Evolutionary conservation across 2,329 filamentous ascomycete species (phyloP).

Genomic region (Fusarium buxicola): DNA sequence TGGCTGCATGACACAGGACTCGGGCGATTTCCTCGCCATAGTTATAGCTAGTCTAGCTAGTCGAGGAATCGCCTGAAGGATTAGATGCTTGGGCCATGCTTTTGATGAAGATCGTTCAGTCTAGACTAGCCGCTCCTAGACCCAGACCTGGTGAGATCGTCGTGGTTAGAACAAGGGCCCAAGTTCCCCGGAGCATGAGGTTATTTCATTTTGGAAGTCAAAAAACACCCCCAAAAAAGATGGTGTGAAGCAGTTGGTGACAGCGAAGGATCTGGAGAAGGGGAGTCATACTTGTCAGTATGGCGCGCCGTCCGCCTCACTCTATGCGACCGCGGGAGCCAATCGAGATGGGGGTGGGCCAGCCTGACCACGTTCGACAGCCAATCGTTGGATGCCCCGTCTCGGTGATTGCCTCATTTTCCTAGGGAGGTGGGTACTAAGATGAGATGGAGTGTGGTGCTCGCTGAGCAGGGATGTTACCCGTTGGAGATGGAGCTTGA

Average conservation of each 20-base stretch:
- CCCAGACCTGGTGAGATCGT: slow-evolving; percentile 24
- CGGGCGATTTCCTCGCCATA: slow-evolving; percentile 29
- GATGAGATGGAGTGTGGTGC: slow-evolving; percentile 36
- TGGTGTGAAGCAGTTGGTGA: slow-evolving; percentile 16
- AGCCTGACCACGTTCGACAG: slow-evolving; percentile 36
- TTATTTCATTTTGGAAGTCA: slow-evolving; percentile 23
- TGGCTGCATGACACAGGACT: slow-evolving; percentile 29
- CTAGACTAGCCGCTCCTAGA: slow-evolving; percentile 26
- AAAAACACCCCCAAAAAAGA: slow-evolving; percentile 16
- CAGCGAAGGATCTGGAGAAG: slow-evolving; percentile 9
- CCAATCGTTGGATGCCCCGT: slow-evolving; percentile 45
- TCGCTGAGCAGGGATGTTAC: slow-evolving; percentile 23
- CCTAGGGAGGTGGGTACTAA: slow-evolving; percentile 36
- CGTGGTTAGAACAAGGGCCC: slow-evolving; percentile 8
- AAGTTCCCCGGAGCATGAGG: slow-evolving; percentile 22
- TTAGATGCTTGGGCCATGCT: slow-evolving; percentile 14
- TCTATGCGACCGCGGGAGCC: slow-evolving; percentile 41
- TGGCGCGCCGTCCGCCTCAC: slow-evolving; percentile 44
- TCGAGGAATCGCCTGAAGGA: slow-evolving; percentile 1
- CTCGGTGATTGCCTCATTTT: slow-evolving; percentile 47
- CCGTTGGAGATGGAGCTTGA: slow-evolving; percentile 28
- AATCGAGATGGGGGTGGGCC: slow-evolving; percentile 42
- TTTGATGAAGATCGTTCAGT: slow-evolving; percentile 33
- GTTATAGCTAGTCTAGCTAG: slow-evolving; percentile 14
- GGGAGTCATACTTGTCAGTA: slow-evolving; percentile 18